Evolutionary conservation across 73 alveolate species (phyloP), one percentile per base, ranked within the genome.

Genomic region (Urostyla sp.): DNA sequence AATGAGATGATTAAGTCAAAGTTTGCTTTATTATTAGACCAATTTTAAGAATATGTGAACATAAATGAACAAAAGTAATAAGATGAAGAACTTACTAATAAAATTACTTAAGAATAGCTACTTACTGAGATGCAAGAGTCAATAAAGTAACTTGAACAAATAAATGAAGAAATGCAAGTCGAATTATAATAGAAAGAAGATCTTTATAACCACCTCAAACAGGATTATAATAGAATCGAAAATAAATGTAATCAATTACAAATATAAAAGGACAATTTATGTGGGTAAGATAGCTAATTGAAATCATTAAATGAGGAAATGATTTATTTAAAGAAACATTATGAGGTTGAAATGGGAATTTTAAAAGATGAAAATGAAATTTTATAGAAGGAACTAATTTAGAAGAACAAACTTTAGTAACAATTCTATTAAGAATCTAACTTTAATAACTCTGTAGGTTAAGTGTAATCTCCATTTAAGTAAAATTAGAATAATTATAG

Each of bases 1-100:
- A 73, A 73, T 36, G 85, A 73, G 23, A 37, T 31, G 40, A 52
- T 73, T 16, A 73, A 73, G 45, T 40, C 67, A 4, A 73, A 52
- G 57, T 73, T 73, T 35, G 72, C 85, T 1, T 35, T 54, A 11
- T 54, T 73, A 18, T 31, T 73, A 16, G 85, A 73, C 52, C 54
- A 73, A 37, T 73, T 73, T 74, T 32, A 73, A 32, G 85, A 73
- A 60, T 73, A 73, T 35, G 85, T 73, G 16, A 73, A 73, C 34
- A 13, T 50, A 5, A 73, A 13, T 38, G 85, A 73, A 37, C 31
- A 50, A 23, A 27, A 61, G 10, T 16, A 50, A 21, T 4, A 44
- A 18, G 67, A 73, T 21, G 85, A 73, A 54, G 73, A 73, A 37
- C 2, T 13, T 24, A 0, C 28, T 27, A 8, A 16, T 2, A 50